These are phyloP conservation scores for Penicillium pulvis DNA, from an alignment of 495 filamentous ascomycete species.

Conservation along the genomic window DNA sequence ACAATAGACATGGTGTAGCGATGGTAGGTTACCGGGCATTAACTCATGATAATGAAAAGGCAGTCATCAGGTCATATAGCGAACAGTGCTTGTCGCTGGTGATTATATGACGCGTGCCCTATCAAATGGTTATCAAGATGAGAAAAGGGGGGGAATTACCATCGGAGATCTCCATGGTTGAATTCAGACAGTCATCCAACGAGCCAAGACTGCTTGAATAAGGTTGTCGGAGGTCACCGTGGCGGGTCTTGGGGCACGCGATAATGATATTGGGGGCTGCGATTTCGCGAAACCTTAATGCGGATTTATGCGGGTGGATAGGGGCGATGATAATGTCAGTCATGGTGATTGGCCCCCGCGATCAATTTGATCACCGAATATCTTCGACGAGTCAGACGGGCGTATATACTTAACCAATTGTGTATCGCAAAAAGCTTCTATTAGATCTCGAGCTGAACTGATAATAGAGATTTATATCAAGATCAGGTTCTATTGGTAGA, in stretches of 20 bases:
- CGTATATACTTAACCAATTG: background rate
- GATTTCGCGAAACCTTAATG: conserved; percentile 3
- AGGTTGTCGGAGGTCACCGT: conserved; percentile 24
- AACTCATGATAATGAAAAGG: background rate
- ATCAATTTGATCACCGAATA: background rate
- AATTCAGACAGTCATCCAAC: background rate
- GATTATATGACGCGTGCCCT: conserved; percentile 13
- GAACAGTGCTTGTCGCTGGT: conserved; percentile 1
- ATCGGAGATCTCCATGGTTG: conserved; percentile 24
- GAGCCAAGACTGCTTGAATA: conserved; percentile 1
- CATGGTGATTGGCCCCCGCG: conserved; percentile 10
- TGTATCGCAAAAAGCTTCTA: background rate
- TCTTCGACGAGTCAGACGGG: background rate
- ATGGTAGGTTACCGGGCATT: background rate
- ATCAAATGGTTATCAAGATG: conserved; percentile 17
- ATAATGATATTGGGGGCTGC: conserved; percentile 1
- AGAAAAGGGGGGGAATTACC: background rate
- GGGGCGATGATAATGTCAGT: conserved; percentile 8
- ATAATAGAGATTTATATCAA: background rate
- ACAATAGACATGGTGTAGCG: conserved; percentile 16
- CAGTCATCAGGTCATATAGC: background rate
- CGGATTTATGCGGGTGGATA: conserved; percentile 11
- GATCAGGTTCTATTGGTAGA: background rate
- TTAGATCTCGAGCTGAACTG: background rate
- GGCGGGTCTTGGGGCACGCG: background rate